These are phyloP conservation scores for Dryas drummondii DNA, from an alignment of 306 rosid genomes.

Conservation along the genomic window DNA sequence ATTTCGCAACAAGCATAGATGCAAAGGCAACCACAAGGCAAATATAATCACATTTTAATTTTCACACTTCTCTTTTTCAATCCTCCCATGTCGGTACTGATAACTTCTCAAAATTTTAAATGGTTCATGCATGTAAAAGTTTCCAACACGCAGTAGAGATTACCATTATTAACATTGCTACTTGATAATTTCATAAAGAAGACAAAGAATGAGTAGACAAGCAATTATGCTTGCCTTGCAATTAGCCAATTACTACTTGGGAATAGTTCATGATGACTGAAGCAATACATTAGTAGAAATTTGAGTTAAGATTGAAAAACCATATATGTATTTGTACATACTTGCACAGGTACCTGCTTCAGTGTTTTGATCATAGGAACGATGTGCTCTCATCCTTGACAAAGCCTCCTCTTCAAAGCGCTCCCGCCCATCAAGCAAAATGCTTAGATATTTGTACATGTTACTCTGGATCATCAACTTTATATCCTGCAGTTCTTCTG, in stretches of 20 bases:
- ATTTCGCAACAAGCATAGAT: no score
- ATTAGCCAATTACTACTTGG: neutral
- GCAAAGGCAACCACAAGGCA: no score
- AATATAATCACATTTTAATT: no score
- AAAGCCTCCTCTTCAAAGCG: conserved; percentile 91
- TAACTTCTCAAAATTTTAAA: neutral
- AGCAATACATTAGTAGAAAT: neutral
- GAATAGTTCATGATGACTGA: neutral
- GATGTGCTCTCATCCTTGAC: conserved; percentile 46
- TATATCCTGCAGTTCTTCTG: conserved; percentile 74
- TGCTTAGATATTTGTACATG: conserved; percentile 94
- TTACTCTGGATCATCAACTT: conserved; percentile 96
- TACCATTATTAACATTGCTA: neutral
- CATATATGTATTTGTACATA: neutral
- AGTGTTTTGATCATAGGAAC: conserved; percentile 38
- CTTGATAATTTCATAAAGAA: neutral
- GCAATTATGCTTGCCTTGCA: neutral
- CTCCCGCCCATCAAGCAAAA: conserved; percentile 93
- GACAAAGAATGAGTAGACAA: conserved; percentile 1
- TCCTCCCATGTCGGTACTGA: neutral
- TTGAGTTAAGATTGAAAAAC: neutral
- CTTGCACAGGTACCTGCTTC: conserved; percentile 51
- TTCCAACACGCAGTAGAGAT: neutral
- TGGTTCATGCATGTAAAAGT: neutral
- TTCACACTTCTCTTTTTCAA: neutral